Base-by-base conservation (phyloP, 176 grass and related monocot genomes). In the Rhynchospora pubera region DNA sequence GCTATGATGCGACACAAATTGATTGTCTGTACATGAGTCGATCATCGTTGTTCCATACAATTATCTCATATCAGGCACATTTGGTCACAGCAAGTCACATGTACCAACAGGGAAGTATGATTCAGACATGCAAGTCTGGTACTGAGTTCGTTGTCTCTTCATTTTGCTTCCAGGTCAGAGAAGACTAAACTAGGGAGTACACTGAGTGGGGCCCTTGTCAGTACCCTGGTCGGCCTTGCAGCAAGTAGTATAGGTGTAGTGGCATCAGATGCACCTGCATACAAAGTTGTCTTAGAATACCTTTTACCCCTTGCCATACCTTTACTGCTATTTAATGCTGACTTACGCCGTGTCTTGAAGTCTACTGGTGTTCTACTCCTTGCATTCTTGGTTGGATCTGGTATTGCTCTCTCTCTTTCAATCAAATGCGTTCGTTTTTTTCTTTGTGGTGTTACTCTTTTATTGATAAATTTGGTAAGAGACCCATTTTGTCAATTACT, bases 361-460 rank as follows among this genome's bases (percentile, higher is more conserved):
- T 93, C 91, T 53, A 89, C 91, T 57, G 91, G 87, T 73, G 82
- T 71, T 13, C 91, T 93, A 21, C 88, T 93, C 59, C 61, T 84
- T 2, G 87, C 89, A 1, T 97, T 97, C 85, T 84, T 93, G 79
- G 76, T 93, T 70, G 89, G 93, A 87, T 93, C 93, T 62, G 83
- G 88, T 91, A 84, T 10, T 2, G 16, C 30, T 11, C 0, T 48
- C 53, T 13, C 51, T 46, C 50, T 53, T 32, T 21, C 48, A 64
- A 28, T 28, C 62, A 44, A 32, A 12, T 18, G 3, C 28, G 16
- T 6, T 22, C 50, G 26, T 3, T n/a, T 67, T 19, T 13, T 7
- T 61, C 46, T 21, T 63, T 12, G 45, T 6, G 15, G 68, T 74
- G 55, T 72, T 48, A 72, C 34, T 26, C 9, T 26, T 74, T 51